phyloP scores from a whole-genome alignment of 116 monocot species.

The Dioscorea cayenensis region DNA sequence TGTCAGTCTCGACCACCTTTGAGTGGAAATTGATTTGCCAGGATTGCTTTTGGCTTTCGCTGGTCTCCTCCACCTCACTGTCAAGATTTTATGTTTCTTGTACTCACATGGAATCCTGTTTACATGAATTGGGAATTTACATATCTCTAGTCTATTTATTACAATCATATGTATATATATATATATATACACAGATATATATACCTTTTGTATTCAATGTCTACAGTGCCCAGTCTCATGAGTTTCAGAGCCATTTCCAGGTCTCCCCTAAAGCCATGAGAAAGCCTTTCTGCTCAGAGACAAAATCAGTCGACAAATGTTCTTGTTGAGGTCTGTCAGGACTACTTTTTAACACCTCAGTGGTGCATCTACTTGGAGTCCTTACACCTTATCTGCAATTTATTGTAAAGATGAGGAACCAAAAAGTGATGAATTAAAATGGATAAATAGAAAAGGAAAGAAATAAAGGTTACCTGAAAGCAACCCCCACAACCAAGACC shows the following conservation, averaged over 20 bases:
- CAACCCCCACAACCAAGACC: conserved; percentile 65
- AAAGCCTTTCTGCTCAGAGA: conserved; percentile 37
- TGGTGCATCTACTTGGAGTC: conserved; percentile 24
- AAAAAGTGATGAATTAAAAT: background rate
- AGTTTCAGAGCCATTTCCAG: conserved; percentile 19
- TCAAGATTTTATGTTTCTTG: conserved; percentile 22
- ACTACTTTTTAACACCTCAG: conserved; percentile 27
- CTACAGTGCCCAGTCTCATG: conserved; percentile 13
- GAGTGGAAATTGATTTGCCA: conserved; percentile 39
- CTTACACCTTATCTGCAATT: conserved; percentile 44
- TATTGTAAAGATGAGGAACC: background rate
- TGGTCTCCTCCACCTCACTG: conserved; percentile 37
- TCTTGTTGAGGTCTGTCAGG: conserved; percentile 27
- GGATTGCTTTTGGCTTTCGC: conserved; percentile 21
- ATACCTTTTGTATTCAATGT: conserved; percentile 56
- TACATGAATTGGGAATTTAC: background rate
- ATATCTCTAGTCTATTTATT: too few relatives aligned
- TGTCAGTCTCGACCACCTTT: conserved; percentile 66
- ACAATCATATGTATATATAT: too few relatives aligned
- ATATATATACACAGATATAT: background rate
- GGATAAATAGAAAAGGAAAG: background rate
- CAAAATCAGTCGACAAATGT: conserved; percentile 31
- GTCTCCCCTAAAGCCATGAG: conserved; percentile 23
- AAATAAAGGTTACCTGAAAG: conserved; percentile 35
- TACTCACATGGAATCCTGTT: conserved; percentile 52